These are phyloP conservation scores for Blastobotrys indianensis DNA, from an alignment of 1,139 yeast species.

Conservation along the genomic window DNA sequence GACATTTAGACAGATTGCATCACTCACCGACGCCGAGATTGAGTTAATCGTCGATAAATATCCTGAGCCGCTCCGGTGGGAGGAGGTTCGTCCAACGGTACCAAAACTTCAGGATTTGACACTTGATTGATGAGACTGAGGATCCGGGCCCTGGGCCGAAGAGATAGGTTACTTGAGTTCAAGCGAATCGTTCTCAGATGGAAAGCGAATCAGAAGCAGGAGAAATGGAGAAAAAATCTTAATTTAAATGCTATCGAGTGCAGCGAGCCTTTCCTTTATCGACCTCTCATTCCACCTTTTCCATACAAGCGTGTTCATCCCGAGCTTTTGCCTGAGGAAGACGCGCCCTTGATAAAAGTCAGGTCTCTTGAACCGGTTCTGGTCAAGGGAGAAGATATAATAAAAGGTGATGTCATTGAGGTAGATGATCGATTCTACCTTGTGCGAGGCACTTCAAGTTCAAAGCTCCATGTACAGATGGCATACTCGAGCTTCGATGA, in stretches of 20 bases:
- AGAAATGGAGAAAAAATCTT: slow-evolving; percentile 12
- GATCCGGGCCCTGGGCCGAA: slow-evolving; percentile 7
- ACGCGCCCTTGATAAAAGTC: slow-evolving; percentile 10
- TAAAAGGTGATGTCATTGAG: slow-evolving; percentile 4
- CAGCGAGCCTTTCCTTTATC: slow-evolving; percentile 10
- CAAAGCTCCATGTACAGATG: slow-evolving; percentile 1
- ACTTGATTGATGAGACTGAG: slow-evolving; percentile 12
- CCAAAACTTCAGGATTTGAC: background rate
- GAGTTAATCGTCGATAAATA: slow-evolving; percentile 25
- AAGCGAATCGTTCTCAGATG: too few species aligned
- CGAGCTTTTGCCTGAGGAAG: background rate
- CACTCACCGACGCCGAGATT: slow-evolving; percentile 25
- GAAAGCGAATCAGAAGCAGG: background rate
- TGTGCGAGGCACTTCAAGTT: background rate
- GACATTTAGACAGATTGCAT: slow-evolving; percentile 56
- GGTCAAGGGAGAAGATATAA: background rate
- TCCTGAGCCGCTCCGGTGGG: slow-evolving; percentile 16
- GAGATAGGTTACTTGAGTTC: background rate
- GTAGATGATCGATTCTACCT: background rate
- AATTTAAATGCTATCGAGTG: slow-evolving; percentile 13
- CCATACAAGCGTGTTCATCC: slow-evolving; percentile 2
- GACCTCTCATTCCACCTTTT: slow-evolving; percentile 13
- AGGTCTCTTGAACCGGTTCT: too few species aligned
- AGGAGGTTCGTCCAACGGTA: background rate
- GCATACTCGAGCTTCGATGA: slow-evolving; percentile 5